Evolutionary conservation across 371 early-diverging fungal genomes (phyloP).

Genomic region (Mortierella sp.): DNA sequence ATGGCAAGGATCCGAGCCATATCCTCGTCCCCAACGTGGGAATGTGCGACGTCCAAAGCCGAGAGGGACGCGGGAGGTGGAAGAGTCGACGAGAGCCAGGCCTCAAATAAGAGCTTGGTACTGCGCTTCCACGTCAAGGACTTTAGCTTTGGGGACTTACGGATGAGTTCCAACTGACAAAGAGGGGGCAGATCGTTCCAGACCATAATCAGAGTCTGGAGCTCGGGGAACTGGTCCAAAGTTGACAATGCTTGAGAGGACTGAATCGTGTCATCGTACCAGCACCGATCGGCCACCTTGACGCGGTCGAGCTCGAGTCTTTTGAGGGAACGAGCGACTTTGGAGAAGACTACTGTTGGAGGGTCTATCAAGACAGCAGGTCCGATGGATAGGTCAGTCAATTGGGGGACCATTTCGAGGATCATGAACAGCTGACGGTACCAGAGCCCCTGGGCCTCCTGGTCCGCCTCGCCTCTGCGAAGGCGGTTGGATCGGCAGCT

Average conservation of each 20-base stretch:
- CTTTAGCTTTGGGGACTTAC: constrained; percentile 26
- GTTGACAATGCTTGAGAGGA: background rate
- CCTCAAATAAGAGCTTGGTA: constrained; percentile 8
- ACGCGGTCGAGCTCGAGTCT: constrained; percentile 26
- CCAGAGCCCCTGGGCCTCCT: constrained; percentile 23
- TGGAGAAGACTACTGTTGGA: constrained; percentile 18
- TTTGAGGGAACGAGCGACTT: constrained; percentile 12
- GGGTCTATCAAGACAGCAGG: constrained; percentile 22
- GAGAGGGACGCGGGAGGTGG: constrained; percentile 7
- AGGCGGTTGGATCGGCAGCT: constrained; percentile 32
- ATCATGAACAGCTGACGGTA: constrained; percentile 30
- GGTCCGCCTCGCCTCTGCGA: constrained; percentile 11
- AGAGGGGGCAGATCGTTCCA: constrained; percentile 36
- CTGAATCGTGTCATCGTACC: constrained; percentile 11
- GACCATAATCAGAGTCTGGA: constrained; percentile 26
- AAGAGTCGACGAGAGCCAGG: constrained; percentile 23
- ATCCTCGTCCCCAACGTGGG: constrained; percentile 18
- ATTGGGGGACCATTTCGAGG: constrained; percentile 15
- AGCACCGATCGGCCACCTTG: constrained; percentile 16
- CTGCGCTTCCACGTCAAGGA: constrained; percentile 19
- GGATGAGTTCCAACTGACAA: constrained; percentile 23
- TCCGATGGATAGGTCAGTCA: constrained; percentile 23
- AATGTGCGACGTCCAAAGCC: constrained; percentile 24
- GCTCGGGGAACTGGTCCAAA: background rate
- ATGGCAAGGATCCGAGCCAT: constrained; percentile 19